A percentile compares a stretch with the other conserved stretches of the same genome.
Evolutionary conservation across 1,139 yeast genomes (phyloP).

Genomic region (Candida buenavistaensis): DNA sequence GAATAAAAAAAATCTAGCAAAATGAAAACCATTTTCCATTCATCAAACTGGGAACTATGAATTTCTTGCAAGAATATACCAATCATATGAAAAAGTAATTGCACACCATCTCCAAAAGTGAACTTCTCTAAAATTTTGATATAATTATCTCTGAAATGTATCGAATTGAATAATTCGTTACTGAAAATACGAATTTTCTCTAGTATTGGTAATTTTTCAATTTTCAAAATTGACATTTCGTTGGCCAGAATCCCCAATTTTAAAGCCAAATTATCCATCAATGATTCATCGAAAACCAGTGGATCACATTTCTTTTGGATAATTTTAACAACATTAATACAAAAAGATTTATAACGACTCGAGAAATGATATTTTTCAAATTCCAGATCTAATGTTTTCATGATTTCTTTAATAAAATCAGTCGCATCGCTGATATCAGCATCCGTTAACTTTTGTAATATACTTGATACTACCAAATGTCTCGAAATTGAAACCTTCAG

Average conservation of each 20-base stretch:
- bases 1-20: conserved; percentile 24
- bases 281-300: conserved; percentile 16
- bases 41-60: conserved; percentile 19
- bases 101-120: conserved; percentile 22
- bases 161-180: conserved; percentile 25
- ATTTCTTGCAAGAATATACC: conserved; percentile 31
- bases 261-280: conserved; percentile 23
- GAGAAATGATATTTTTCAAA: conserved; percentile 27
- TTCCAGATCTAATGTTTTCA: conserved; percentile 29
- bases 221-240: conserved; percentile 26
- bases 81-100: conserved; percentile 29
- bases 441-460: conserved; percentile 23
- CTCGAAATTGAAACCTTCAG: conserved; percentile 23
- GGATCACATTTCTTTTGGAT: conserved; percentile 25
- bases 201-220: conserved; percentile 24
- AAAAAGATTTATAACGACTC: conserved; percentile 27
- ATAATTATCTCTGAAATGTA: conserved; percentile 23
- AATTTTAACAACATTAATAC: conserved; percentile 26
- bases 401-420: conserved; percentile 23
- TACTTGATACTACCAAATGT: conserved; percentile 19
- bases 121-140: conserved; percentile 23
- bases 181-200: conserved; percentile 29
- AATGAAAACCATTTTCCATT: conserved; percentile 29
- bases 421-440: too few species aligned
- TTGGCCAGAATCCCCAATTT: conserved; percentile 32